Evolutionary conservation across 768 basidiomycete species (phyloP), one percentile per base, ranked within the genome.

Genomic region (Mycena latifolia): DNA sequence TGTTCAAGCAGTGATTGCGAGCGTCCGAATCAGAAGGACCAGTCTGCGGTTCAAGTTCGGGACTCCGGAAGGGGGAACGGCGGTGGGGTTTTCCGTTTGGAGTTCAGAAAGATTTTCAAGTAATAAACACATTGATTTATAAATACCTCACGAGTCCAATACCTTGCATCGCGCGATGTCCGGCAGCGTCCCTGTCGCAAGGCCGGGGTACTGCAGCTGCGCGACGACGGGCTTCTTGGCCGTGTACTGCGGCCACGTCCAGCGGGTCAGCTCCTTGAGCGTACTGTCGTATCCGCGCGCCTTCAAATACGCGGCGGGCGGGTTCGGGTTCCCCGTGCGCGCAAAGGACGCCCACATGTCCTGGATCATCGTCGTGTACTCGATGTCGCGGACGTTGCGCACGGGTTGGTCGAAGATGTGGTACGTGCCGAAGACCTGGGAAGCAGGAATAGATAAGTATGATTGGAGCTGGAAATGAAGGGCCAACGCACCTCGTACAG

Each of bases 261-360:
- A 65, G 12, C 25, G 25, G 27, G 70, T 70, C 35, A 81, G 62
- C 7, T 70, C 75, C 22, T 69, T 60, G 1, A 75, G 72, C 1
- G 82, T 80, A 24, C 73, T 76, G 1, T 73, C 72, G 70, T 82
- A 84, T 3, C 84, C 84, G 5, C 84, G 75, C 4, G 81, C 84
- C 0, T 69, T 57, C 29, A 86, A 78, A 69, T 81, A 85, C 6
- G 64, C 75, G 0, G 66, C 60, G 12, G 80, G 73, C 0, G 83
- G 84, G 60, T 85, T 86, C 3, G 85, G 85, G 61, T 86, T 71
- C 66, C 81, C 81, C 6, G 80, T 81, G 45, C 84, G 77, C 11
- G 81, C 83, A 62, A 86, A 86, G 9, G 81, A 70, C 0, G 80
- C 75, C 86, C 85, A 87, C 29, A 74, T 69, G 65, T 86, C 85